Base-by-base conservation (phyloP, 2,329 filamentous ascomycete genomes). In the Ophiostoma montium region DNA sequence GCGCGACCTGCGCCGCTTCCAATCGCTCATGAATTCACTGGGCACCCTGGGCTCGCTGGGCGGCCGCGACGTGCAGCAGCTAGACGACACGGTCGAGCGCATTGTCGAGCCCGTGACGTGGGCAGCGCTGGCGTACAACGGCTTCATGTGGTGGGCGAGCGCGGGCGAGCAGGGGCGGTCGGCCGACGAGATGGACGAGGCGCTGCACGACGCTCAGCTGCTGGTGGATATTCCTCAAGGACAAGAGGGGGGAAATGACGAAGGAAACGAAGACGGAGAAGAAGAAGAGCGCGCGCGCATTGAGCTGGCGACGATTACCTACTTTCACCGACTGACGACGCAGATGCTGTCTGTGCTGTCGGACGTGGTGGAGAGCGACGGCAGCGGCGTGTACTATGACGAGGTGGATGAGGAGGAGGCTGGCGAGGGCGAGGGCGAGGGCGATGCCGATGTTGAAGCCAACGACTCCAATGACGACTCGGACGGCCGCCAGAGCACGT, bases 101-200 rank as follows among this genome's bases (percentile, higher is more conserved):
- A 68, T 82, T 39, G 68, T 80, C 27, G 80, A 84, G 58, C 79
- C 80, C 2, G 62, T 74, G 36, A 80, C 74, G 38, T 84, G 80
- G 86, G 72, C 82, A 1, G 79, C 82, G 1, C 74, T 90, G 23
- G 86, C 86, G 5, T 92, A 90, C 64, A 78, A 76, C 49, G 81
- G 83, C 21, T 89, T 90, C 67, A 86, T 90, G 75, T 92, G 86
- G 86, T 92, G 86, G 86, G 85, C 86, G 2, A 86, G 82, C 15
- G 84, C 86, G 0, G 86, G 85, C 51, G 86, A 92, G 64, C 76
- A 82, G 62, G 68, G 75, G 8, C 70, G 74, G 16, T 70, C 75
- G n/a, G 30, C 42, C 46, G 75, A 78, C 47, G 74, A 80, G 54
- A 70, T 75, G 18, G 78, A 82, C 55, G 76, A 79, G 56, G 61